phyloP scores from a whole-genome alignment of 2,329 filamentous ascomycete genomes.

The Davidsoniella neocaledoniae region DNA sequence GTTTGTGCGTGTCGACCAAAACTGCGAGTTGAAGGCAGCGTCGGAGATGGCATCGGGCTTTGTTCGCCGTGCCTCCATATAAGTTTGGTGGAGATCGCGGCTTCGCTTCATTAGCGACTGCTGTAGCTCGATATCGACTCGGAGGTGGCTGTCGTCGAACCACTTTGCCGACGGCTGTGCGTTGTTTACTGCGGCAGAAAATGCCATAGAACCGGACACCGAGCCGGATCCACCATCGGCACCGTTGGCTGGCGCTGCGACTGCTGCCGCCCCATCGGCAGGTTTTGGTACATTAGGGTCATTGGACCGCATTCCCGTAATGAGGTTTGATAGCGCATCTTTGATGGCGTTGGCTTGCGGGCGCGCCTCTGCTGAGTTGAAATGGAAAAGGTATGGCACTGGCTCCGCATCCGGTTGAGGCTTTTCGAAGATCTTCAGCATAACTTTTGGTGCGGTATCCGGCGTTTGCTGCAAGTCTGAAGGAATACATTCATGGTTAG shows the following conservation, averaged over 20 bases:
- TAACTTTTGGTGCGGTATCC: slow-evolving; percentile 72
- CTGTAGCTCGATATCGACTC: slow-evolving; percentile 65
- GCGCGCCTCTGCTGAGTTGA: slow-evolving; percentile 66
- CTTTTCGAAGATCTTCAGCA: slow-evolving; percentile 80
- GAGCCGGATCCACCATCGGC: slow-evolving; percentile 14
- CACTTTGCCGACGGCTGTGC: slow-evolving; percentile 42
- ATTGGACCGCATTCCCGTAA: slow-evolving; percentile 48
- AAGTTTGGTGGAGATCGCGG: slow-evolving; percentile 58
- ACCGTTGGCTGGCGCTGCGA: slow-evolving; percentile 15
- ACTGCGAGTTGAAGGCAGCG: slow-evolving; percentile 72
- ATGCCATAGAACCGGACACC: slow-evolving; percentile 55
- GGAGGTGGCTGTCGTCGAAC: slow-evolving; percentile 69
- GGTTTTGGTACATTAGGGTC: slow-evolving; percentile 36
- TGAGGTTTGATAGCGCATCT: slow-evolving; percentile 60
- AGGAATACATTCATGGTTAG: slow-evolving; percentile 1
- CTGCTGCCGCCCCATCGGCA: slow-evolving; percentile 15
- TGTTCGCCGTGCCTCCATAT: slow-evolving; percentile 65
- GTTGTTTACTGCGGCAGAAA: slow-evolving; percentile 50
- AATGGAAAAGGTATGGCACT: slow-evolving; percentile 69
- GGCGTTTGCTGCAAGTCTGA: slow-evolving; percentile 89
- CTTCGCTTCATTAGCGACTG: slow-evolving; percentile 77
- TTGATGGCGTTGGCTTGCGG: slow-evolving; percentile 74
- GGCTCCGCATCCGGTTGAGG: slow-evolving; percentile 39
- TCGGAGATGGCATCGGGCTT: slow-evolving; percentile 74
- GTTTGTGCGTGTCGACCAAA: slow-evolving; percentile 82